Evolutionary conservation across 192 early-diverging fungal species (phyloP), one percentile per base, ranked within the genome.

Genomic region (Coemansia sp.): DNA sequence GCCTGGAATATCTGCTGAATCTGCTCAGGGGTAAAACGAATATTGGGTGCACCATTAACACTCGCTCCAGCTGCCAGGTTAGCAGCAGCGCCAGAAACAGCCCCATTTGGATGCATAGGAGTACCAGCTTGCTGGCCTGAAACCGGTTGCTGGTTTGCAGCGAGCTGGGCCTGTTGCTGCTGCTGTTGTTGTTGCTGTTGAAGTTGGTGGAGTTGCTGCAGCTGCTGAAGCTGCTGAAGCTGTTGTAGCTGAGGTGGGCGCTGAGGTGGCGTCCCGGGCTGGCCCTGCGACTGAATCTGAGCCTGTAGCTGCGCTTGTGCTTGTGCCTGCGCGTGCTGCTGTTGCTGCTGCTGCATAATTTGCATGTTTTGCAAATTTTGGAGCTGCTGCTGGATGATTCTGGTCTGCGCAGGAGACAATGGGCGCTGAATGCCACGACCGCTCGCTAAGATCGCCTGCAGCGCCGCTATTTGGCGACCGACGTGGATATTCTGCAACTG

Each of bases 1-100:
- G 71, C 63, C 48, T 74, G 71, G 27, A 74, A 23, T 1, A 74
- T 53, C 40, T 55, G 58, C 50, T 66, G 64, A 9, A 74, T 47
- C 50, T 74, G 71, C 24, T 74, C 71, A 1, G 50, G 71, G 11
- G 71, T 67, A 18, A 74, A 40, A 20, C 64, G 57, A 28, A 62
- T 10, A 2, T 61, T 59, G 0, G 50, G 52, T 9, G 67, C 37
- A 3, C 67, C 60, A 10, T 53, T 32, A 19, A 53, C 29, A 10
- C 64, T 56, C 43, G 18, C 9, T 4, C n/a, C 18, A 18, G 44
- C 44, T 15, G 44, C 44, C 13, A 46, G 19, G n/a, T 22, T 25
- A 2, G 45, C 27, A 4, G 47, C 34, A 1, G 47, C 47, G 17
- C 24, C 33, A 35, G 47, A 3, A 9, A 20, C 10, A 10, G 22